These are phyloP conservation scores for Fragilaria crotonensis DNA, from an alignment of 108 stramenopile species.

Conservation along the genomic window DNA sequence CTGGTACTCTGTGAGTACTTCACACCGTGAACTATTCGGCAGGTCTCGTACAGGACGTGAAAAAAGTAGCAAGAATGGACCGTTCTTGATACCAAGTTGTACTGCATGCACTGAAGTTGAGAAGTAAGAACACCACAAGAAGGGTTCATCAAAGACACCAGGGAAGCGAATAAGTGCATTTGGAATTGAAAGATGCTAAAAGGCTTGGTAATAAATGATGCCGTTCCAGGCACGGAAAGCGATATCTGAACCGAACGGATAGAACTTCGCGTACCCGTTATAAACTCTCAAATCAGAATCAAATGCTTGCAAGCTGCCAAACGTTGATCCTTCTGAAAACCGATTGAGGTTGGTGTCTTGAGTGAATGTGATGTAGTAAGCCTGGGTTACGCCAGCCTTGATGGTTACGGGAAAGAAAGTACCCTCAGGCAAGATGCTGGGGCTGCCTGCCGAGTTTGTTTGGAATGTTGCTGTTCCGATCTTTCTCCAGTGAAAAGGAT, in stretches of 20 bases:
- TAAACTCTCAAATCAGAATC: constrained; percentile 1
- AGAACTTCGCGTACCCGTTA: background rate
- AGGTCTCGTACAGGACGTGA: too few relatives aligned
- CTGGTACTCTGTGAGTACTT: too few relatives aligned
- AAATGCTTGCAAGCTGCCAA: background rate
- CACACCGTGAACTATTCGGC: too few relatives aligned
- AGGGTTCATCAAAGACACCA: too few relatives aligned
- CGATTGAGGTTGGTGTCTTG: constrained; percentile 1
- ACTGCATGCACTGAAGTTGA: too few relatives aligned
- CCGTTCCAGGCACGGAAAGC: background rate
- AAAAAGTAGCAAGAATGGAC: too few relatives aligned
- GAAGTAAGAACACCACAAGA: too few relatives aligned
- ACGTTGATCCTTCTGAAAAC: background rate
- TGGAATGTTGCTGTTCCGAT: background rate
- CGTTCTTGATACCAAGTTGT: too few relatives aligned
- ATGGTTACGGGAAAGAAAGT: constrained; percentile 1
- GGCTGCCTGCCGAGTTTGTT: background rate
- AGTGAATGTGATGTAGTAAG: constrained; percentile 8
- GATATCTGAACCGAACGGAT: background rate
- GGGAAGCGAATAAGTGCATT: too few relatives aligned
- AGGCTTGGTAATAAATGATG: constrained; percentile 1
- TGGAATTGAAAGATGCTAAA: too few relatives aligned
- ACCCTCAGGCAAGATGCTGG: constrained; percentile 3
- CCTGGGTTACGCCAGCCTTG: background rate
- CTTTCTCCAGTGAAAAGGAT: background rate